Evolutionary conservation across 2,329 filamentous ascomycete species (phyloP).

Genomic region (Colletotrichum chlorophyti): DNA sequence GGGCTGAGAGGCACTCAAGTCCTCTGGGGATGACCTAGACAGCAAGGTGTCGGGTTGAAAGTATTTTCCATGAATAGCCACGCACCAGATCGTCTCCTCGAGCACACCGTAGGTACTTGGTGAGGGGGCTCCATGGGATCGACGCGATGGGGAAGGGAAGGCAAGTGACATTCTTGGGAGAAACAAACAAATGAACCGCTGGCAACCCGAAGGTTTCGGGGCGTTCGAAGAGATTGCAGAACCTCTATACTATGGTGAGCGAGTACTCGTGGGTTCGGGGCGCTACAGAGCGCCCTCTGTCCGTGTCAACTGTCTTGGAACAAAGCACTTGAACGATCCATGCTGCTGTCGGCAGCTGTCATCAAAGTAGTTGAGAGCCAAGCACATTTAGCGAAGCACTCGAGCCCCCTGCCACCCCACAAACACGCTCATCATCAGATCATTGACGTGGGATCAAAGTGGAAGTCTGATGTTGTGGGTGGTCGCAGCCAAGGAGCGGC

Average conservation of each 20-base stretch:
- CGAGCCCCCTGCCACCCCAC: neutral
- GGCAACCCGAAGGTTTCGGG: neutral
- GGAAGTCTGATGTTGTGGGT: slow-evolving; percentile 10
- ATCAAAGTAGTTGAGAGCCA: neutral
- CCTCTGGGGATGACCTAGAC: neutral
- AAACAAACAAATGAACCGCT: neutral
- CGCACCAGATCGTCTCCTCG: neutral
- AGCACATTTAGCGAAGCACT: slow-evolving; percentile 8
- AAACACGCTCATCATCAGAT: slow-evolving; percentile 15
- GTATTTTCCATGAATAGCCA: neutral
- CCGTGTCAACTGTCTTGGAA: no score
- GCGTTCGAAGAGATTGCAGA: slow-evolving; percentile 14
- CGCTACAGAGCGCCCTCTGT: no score
- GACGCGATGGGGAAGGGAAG: neutral
- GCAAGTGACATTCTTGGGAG: neutral
- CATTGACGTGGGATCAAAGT: slow-evolving; percentile 16
- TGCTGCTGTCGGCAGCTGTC: neutral
- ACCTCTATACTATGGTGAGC: slow-evolving; percentile 19
- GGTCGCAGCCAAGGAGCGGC: neutral
- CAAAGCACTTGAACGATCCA: no score
- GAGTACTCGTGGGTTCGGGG: slow-evolving; percentile 17
- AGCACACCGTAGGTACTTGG: no score
- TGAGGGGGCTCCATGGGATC: no score
- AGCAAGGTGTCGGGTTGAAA: neutral
- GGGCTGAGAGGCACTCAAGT: neutral